Base-by-base conservation (phyloP, 2,329 filamentous ascomycete species). In the Capronia epimyces region DNA sequence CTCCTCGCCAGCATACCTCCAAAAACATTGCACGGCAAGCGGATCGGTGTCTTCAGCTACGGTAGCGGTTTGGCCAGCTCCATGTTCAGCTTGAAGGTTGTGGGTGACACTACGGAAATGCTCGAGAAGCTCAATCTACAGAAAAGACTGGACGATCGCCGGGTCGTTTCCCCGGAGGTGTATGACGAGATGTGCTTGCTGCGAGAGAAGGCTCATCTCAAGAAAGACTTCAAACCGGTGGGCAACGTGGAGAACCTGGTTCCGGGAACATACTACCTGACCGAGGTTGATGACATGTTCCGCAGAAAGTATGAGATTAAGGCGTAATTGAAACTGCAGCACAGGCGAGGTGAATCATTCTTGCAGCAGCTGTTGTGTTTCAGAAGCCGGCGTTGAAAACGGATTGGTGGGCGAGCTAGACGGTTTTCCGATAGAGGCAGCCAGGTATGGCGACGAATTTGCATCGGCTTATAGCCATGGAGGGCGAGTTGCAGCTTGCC, bases 221-320 rank as follows among this genome's bases (percentile, higher is more conserved):
- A 89, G 76, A 91, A 90, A 76, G 74, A 81, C 74, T 93, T 81
- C 73, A 80, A 75, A 58, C 87, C 87, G 55, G 69, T 76, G 63
- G 87, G 87, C 51, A 81, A 81, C 46, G 65, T 76, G 22, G 84
- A 86, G 40, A 86, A 80, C 60, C 78, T 93, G 50, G 66, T 68
- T 54, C 71, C 78, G 53, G 84, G 82, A 52, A 82, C 82, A 18
- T 93, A 91, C 75, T 93, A 90, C 74, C 78, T 93, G 52, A 81
- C 81, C 65, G 82, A 84, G 68, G 79, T 93, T 42, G 87, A 93
- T 65, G 86, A 88, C 63, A 89, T 89, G 86, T 93, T 87, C 83
- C 83, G 86, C 75, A 81, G 87, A 64, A 79, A 80, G 67, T 93
- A 93, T 71, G 72, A 77, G 50, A 67, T 90, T 73, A 87, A 90